Base-by-base conservation (phyloP, 2,329 filamentous ascomycete species). In the Aspergillus flavus region DNA sequence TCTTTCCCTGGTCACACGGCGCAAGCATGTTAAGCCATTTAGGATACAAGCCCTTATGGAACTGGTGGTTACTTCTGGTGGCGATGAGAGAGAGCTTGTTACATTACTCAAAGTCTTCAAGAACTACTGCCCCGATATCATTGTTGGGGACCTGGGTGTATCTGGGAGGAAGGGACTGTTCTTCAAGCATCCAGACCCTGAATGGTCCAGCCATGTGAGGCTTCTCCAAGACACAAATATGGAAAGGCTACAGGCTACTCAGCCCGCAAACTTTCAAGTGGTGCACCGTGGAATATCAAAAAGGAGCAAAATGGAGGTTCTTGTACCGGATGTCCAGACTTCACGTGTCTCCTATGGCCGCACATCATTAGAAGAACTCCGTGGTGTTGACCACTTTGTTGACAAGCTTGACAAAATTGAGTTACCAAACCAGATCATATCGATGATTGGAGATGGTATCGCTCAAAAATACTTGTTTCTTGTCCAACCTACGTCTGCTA, bases 81-180 rank as follows among this genome's bases (percentile, higher is more conserved):
- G 89, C 21, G 90, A 91, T 71, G 93, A 96, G 61, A 90, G 89
- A 56, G 85, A 88, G 58, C 80, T 96, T 41, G 84, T 91, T 43
- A 91, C 91, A 3, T 82, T 96, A 21, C 81, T 96, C 57, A 86
- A 90, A 61, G 87, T 94, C n/a, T 96, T 90, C 80, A 95, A 95
- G 74, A 92, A 94, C 74, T 96, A 94, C 76, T 96, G 94, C 71
- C 92, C 93, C 0, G 92, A 96, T 74, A 92, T 96, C 60, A 92
- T 96, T 63, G 85, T 94, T 16, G 91, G 90, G 26, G 89, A 90
- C 66, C 82, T 86, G 4, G 85, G 87, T 34, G 82, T 71, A 23
- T 66, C 72, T 43, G 74, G 71, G 26, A 71, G 72, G 65, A 70
- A 73, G 73, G 78, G 68, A 61, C 75, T 72, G 65, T 77, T 70